Percentiles rank a stretch among this genome's conserved stretches.
Conservation (phyloP, 768 basidiomycete genomes). For the Suillus ampliporus region DNA sequence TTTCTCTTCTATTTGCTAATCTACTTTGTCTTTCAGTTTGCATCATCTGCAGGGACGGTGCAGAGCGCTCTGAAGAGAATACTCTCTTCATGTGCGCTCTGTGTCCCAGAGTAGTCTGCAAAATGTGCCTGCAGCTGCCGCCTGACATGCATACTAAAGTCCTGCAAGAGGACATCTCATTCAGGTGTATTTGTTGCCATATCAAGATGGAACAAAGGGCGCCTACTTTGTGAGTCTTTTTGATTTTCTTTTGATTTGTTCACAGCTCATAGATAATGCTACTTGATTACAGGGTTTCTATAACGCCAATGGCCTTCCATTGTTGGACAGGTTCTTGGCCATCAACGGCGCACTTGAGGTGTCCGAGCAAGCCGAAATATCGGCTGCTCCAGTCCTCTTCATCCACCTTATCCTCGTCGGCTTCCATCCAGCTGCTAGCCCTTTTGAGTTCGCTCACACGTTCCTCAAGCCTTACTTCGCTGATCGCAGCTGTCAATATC, state of each 20-base stretch:
- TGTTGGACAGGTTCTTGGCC: neutral
- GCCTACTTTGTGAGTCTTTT: neutral
- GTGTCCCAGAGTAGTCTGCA: too few species aligned
- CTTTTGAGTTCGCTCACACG: neutral
- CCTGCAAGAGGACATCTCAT: neutral
- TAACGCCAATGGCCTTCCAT: too few species aligned
- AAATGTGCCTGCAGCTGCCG: neutral
- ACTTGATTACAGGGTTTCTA: too few species aligned
- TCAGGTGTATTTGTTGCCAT: neutral
- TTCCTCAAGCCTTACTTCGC: neutral
- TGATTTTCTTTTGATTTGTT: too few species aligned
- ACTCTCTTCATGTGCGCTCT: neutral
- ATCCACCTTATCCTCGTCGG: neutral
- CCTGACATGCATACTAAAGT: neutral
- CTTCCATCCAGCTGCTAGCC: neutral
- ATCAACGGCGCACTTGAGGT: neutral
- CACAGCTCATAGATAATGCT: too few species aligned
- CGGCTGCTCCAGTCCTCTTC: neutral
- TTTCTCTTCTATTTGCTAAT: too few species aligned
- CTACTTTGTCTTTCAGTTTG: too few species aligned
- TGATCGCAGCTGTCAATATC: neutral
- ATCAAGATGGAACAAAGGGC: neutral
- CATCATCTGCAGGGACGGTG: too few species aligned
- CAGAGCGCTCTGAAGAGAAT: too few species aligned
- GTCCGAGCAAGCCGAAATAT: neutral